phyloP scores from a whole-genome alignment of 148 eudicot species.

The Cornus suecica region DNA sequence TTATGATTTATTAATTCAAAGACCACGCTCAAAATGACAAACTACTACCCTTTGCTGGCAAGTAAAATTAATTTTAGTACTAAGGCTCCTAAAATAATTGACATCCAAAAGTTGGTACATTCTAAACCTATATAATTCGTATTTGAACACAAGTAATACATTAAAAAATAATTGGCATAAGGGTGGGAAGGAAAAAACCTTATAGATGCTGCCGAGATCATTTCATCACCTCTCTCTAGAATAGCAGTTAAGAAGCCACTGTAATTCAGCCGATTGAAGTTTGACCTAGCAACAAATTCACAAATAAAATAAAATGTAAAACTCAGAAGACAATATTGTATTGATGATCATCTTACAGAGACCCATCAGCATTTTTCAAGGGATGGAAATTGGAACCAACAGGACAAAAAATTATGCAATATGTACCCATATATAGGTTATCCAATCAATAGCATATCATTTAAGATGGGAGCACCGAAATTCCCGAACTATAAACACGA shows the following conservation, averaged over 20 bases:
- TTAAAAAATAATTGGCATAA: not conserved
- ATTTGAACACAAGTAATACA: slow-evolving; percentile 3
- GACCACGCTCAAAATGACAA: not conserved
- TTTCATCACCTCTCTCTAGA: slow-evolving; percentile 81
- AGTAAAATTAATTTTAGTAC: not conserved
- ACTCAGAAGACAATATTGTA: not conserved
- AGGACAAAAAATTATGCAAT: no score
- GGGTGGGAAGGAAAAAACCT: slow-evolving; percentile 36
- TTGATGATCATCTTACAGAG: not conserved
- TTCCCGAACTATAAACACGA: not conserved
- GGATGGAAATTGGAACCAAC: not conserved
- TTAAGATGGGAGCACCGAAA: not conserved
- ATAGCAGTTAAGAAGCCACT: slow-evolving; percentile 64
- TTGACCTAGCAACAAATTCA: slow-evolving; percentile 52
- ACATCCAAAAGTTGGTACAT: not conserved
- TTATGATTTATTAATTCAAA: no score
- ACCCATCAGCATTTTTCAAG: not conserved
- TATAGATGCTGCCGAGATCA: slow-evolving; percentile 72
- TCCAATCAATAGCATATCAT: no score
- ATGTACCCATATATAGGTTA: no score
- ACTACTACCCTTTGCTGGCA: not conserved
- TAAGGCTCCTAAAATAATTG: not conserved
- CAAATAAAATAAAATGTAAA: not conserved
- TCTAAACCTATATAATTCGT: not conserved
- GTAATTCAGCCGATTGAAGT: slow-evolving; percentile 71